Evolutionary conservation across 345 rosid genomes (phyloP), one percentile per base, ranked within the genome.

Genomic region (Erucastrum elatum): DNA sequence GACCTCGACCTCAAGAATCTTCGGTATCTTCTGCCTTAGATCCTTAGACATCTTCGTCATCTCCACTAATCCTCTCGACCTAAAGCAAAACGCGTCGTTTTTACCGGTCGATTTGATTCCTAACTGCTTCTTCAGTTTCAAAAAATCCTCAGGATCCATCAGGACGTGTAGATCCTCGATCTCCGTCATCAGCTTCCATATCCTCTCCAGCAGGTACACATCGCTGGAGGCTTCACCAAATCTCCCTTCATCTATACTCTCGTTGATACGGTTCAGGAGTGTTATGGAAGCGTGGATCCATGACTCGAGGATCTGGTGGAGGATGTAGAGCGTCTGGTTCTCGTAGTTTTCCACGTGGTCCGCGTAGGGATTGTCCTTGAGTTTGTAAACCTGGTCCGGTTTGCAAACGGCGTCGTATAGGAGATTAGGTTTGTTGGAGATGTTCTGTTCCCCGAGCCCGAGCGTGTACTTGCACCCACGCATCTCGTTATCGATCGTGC

Each of bases 71-170:
- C 87, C 89, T 37, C 34, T 87, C 3, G 99, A 95, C 77, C 98
- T 68, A 84, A 95, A 95, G 71, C 99, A 95, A 49, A 93, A 85
- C 63, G 96, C 84, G 3, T 81, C 91, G 72, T 88, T 82, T 74
- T 90, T 91, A 35, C 78, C 69, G 16, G 29, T n/a, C 3, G 94
- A 80, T 51, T 78, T 72, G 79, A 89, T 85, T 2, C 44, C 78
- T 3, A 95, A 68, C 82, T 89, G 92, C 4, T 81, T 88, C 72
- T 93, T 95, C 71, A 95, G 71, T 60, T 78, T 83, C 1, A 95
- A 74, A 79, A 95, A 91, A 85, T 95, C 97, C 41, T 89, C 94
- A 0, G 98, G 97, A 58, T 93, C 99, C 93, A 89, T 87, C 15
- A 93, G 53, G 1, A 90, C 44, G 37, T 90, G 96, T 35, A 95